Percentiles rank a stretch among this genome's conserved stretches.
phyloP scores from a whole-genome alignment of 176 grass and related monocot species.

The Ensete ventricosum region DNA sequence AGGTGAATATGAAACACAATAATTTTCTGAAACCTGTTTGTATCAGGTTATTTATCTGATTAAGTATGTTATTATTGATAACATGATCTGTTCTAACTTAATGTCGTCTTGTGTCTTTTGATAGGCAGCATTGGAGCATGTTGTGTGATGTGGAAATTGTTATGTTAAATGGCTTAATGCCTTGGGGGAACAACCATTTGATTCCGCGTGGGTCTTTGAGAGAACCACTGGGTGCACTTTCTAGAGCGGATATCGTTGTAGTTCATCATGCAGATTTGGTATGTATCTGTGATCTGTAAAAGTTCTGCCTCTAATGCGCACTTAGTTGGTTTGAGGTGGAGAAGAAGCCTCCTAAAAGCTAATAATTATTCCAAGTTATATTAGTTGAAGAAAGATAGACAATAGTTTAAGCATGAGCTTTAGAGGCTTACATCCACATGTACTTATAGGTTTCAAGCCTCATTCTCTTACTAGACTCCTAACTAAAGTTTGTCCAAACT shows the following conservation, averaged over 20 bases:
- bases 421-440: neutral
- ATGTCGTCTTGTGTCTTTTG: constrained; percentile 15
- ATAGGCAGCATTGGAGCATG: constrained; percentile 77
- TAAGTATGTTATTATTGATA: neutral
- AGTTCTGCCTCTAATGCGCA: neutral
- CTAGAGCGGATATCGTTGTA: constrained; percentile 63
- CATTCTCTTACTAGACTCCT: neutral
- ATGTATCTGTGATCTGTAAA: constrained; percentile 1
- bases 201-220: constrained; percentile 76
- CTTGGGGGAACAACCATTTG: constrained; percentile 66
- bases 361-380: neutral
- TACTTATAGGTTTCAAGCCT: neutral
- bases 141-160: constrained; percentile 71
- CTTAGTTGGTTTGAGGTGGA: neutral
- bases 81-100: neutral
- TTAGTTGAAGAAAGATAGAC: neutral
- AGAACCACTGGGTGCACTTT: constrained; percentile 52
- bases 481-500: neutral
- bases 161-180: constrained; percentile 68
- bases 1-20: neutral
- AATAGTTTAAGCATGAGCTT: neutral
- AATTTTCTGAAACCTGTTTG: neutral
- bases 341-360: neutral
- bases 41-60: neutral
- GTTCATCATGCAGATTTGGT: constrained; percentile 79